Conservation (phyloP, 176 grass and related monocot genomes). For the Rhynchospora breviuscula region DNA sequence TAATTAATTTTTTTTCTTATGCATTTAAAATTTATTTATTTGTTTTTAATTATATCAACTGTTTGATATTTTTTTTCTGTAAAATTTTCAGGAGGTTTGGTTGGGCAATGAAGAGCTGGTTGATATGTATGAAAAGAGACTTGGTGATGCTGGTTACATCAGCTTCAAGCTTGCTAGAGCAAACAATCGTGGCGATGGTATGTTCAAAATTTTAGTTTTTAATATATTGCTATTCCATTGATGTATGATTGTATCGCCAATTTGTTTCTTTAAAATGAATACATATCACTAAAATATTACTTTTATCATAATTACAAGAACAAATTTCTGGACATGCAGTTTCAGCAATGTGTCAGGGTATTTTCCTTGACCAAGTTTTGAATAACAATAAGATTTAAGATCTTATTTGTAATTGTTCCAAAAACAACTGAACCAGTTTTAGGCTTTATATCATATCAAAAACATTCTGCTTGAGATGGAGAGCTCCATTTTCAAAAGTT, state of each 20-base stretch:
- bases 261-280: background rate
- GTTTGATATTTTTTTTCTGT: background rate
- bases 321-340: background rate
- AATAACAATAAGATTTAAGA: background rate
- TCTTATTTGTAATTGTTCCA: background rate
- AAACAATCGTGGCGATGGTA: constrained; percentile 89
- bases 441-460: background rate
- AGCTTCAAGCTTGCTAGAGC: constrained; percentile 76
- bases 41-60: background rate
- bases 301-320: background rate
- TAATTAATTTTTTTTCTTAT: background rate
- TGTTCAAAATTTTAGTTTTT: constrained; percentile 6
- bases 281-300: too few relatives aligned
- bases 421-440: background rate
- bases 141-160: constrained; percentile 53
- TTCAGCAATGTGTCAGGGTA: background rate
- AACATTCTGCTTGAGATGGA: background rate
- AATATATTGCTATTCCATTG: background rate
- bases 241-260: background rate
- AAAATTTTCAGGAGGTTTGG: constrained; percentile 72
- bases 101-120: constrained; percentile 85
- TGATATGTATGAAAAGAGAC: constrained; percentile 74
- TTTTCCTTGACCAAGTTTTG: background rate
- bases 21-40: background rate
- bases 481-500: background rate